These are phyloP conservation scores for Pyrenopolyporus hunteri DNA, from an alignment of 495 filamentous ascomycete species.

Conservation along the genomic window DNA sequence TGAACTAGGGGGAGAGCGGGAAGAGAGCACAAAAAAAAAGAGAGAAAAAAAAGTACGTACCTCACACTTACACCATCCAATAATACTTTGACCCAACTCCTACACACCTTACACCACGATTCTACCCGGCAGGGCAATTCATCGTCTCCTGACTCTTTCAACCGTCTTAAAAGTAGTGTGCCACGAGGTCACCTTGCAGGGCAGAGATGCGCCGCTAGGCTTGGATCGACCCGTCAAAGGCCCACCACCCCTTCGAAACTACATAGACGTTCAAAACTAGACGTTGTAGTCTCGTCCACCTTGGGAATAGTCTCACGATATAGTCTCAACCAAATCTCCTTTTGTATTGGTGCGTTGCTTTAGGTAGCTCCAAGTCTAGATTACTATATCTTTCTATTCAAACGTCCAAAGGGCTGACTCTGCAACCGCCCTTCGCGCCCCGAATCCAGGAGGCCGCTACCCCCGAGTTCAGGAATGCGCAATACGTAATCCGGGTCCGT, in stretches of 20 bases:
- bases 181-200: constrained; percentile 25
- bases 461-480: background rate
- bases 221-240: constrained; percentile 19
- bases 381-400: constrained; percentile 11
- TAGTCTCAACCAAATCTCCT: constrained; percentile 31
- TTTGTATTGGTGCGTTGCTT: constrained; percentile 17
- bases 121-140: constrained; percentile 24
- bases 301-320: constrained; percentile 32
- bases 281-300: constrained; percentile 25
- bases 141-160: constrained; percentile 2
- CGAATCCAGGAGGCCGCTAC: constrained; percentile 9
- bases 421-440: constrained; percentile 31
- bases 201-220: constrained; percentile 11
- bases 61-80: constrained; percentile 10
- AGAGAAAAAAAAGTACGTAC: background rate
- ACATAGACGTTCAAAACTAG: constrained; percentile 8
- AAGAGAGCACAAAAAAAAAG: background rate
- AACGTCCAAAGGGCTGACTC: constrained; percentile 18
- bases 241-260: constrained; percentile 10
- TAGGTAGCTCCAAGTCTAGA: background rate
- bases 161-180: constrained; percentile 28
- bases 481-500: background rate
- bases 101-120: constrained; percentile 34
- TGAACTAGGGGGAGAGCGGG: constrained; percentile 13
- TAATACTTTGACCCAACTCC: constrained; percentile 32